Conservation (phyloP, 2,329 filamentous ascomycete species). For the Ophiostoma piceae region DNA sequence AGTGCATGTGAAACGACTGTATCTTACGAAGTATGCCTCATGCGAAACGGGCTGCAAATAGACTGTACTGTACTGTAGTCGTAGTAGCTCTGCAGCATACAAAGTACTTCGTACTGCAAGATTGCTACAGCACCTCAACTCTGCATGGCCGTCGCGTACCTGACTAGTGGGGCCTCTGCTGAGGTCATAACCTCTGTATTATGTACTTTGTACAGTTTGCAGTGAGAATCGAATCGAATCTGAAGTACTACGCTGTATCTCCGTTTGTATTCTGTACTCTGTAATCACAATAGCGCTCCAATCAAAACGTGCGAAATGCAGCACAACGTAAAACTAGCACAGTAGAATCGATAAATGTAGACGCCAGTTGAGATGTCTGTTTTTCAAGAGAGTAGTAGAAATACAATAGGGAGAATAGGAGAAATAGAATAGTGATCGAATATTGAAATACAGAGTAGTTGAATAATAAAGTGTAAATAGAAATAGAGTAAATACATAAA, state of each 20-base stretch:
- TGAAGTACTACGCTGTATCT: neutral
- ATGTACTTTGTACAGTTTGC: neutral
- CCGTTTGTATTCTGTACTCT: neutral
- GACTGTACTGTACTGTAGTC: neutral
- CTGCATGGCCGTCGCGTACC: slow-evolving; percentile 14
- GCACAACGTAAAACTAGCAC: too few species aligned
- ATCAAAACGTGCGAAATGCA: neutral
- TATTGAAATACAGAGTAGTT: neutral
- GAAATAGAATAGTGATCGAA: neutral
- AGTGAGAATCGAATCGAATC: neutral
- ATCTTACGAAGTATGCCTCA: neutral
- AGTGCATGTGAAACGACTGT: neutral
- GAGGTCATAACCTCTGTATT: neutral
- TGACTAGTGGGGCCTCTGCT: slow-evolving; percentile 19
- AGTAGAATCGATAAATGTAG: too few species aligned
- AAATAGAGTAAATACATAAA: neutral
- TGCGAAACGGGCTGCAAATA: neutral
- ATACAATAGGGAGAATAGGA: neutral
- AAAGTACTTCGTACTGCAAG: too few species aligned
- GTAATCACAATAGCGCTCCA: neutral
- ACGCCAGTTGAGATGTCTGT: too few species aligned
- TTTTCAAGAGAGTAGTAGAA: too few species aligned
- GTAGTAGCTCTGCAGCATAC: neutral
- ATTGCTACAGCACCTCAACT: too few species aligned
- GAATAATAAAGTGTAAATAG: neutral